These are phyloP conservation scores for Hansenula lynferdii DNA, from an alignment of 1,139 yeast species.

Conservation along the genomic window DNA sequence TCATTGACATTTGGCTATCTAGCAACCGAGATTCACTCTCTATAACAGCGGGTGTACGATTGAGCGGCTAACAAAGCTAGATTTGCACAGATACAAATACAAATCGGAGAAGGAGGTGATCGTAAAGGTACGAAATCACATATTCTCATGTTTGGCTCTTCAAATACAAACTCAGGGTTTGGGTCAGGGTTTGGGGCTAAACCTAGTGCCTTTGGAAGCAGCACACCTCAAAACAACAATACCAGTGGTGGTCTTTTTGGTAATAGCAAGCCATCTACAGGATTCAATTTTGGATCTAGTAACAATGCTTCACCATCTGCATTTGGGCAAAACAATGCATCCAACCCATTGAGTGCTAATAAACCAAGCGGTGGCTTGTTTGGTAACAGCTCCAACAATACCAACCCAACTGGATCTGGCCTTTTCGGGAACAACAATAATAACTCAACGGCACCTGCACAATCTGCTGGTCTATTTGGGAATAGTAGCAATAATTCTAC, in stretches of 20 bases:
- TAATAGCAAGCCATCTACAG: conserved; percentile 9
- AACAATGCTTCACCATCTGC: not conserved
- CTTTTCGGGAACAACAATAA: conserved; percentile 25
- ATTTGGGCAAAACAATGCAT: conserved; percentile 11
- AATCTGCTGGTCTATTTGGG: conserved; percentile 31
- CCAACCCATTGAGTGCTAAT: conserved; percentile 6
- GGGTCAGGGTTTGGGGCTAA: too few species aligned
- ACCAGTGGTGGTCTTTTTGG: conserved; percentile 19
- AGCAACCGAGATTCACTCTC: too few species aligned
- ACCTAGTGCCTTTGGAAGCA: conserved; percentile 10
- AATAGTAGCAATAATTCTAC: conserved; percentile 2
- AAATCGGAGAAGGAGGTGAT: not conserved
- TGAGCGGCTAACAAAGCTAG: too few species aligned
- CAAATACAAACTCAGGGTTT: conserved; percentile 11
- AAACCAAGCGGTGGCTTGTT: conserved; percentile 17
- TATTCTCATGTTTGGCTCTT: conserved; percentile 10
- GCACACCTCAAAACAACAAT: conserved; percentile 4
- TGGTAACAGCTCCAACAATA: conserved; percentile 21
- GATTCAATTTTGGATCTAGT: conserved; percentile 14
- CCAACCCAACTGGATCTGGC: conserved; percentile 7
- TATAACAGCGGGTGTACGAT: too few species aligned
- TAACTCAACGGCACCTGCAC: not conserved
- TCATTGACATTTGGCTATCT: too few species aligned
- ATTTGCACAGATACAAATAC: not conserved
- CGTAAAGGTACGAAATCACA: not conserved